A percentile compares a stretch with the other conserved stretches of the same genome.
Evolutionary conservation across 805 yeast species (phyloP).

Genomic region (Schwanniomyces sp.): DNA sequence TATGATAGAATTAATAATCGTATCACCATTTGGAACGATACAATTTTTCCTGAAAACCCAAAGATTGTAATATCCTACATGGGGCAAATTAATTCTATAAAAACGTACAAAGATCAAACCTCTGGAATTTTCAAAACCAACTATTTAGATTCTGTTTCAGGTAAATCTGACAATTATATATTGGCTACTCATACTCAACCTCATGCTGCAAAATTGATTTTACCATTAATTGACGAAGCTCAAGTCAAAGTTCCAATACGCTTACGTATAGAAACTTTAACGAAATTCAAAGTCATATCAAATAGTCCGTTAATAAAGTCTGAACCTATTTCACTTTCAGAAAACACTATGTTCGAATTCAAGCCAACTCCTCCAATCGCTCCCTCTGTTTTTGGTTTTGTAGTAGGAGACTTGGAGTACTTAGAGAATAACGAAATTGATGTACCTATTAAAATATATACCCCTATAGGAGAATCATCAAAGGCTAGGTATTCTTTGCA

Average conservation of each 20-base stretch:
- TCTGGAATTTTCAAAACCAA: conserved; percentile 69
- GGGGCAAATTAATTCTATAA: conserved; percentile 51
- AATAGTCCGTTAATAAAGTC: conserved; percentile 38
- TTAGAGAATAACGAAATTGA: conserved; percentile 17
- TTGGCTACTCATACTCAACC: conserved; percentile 78
- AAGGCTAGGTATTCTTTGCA: conserved; percentile 52
- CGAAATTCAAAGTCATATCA: conserved; percentile 50
- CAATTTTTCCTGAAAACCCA: conserved; percentile 3
- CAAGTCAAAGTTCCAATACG: conserved; percentile 51
- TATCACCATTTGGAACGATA: conserved; percentile 26
- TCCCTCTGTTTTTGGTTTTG: conserved; percentile 66
- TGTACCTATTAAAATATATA: conserved; percentile 52
- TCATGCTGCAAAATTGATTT: conserved; percentile 56
- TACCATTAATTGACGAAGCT: conserved; percentile 72
- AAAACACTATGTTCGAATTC: conserved; percentile 41
- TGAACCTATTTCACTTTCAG: conserved; percentile 16
- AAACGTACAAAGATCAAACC: conserved; percentile 56
- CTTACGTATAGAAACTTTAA: conserved; percentile 47
- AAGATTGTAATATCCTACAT: conserved; percentile 37
- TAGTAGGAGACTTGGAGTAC: conserved; percentile 64
- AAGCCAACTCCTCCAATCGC: conserved; percentile 58
- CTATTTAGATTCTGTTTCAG: conserved; percentile 51
- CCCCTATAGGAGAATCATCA: conserved; percentile 52
- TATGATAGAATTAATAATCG: conserved; percentile 43
- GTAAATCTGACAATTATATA: conserved; percentile 49